These are phyloP conservation scores for Aegilops speltoides DNA, from an alignment of 176 grass and related monocot genomes.

Conservation along the genomic window DNA sequence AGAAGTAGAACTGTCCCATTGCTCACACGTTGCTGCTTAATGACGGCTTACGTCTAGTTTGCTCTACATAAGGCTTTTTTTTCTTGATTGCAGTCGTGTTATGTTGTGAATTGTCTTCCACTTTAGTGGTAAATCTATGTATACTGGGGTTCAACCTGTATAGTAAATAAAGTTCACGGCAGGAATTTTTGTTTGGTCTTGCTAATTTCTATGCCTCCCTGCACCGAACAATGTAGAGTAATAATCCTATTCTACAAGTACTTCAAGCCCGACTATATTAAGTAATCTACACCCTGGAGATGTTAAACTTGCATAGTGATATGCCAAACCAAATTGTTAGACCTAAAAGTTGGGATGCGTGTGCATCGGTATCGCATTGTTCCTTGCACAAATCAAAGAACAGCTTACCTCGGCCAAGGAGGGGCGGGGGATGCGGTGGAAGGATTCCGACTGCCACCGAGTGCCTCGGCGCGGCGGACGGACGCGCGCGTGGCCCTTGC, in stretches of 20 bases:
- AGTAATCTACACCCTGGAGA: background rate
- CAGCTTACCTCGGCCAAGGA: constrained; percentile 3
- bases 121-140: background rate
- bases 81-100: background rate
- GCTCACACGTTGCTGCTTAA: background rate
- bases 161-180: background rate
- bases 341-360: background rate
- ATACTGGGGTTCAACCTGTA: background rate
- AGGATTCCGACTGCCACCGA: constrained; percentile 84
- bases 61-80: background rate
- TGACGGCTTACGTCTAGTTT: background rate
- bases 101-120: background rate
- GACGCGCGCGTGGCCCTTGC: constrained; percentile 18
- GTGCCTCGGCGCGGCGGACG: constrained; percentile 50
- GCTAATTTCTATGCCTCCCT: background rate
- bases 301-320: background rate
- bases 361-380: background rate
- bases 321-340: background rate
- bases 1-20: background rate
- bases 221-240: background rate
- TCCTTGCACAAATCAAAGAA: background rate
- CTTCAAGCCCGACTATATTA: background rate
- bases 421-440: constrained; percentile 78
- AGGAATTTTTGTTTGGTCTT: background rate
- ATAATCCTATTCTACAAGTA: background rate